Base-by-base conservation (phyloP, 495 filamentous ascomycete genomes). In the Talaromyces ruber region DNA sequence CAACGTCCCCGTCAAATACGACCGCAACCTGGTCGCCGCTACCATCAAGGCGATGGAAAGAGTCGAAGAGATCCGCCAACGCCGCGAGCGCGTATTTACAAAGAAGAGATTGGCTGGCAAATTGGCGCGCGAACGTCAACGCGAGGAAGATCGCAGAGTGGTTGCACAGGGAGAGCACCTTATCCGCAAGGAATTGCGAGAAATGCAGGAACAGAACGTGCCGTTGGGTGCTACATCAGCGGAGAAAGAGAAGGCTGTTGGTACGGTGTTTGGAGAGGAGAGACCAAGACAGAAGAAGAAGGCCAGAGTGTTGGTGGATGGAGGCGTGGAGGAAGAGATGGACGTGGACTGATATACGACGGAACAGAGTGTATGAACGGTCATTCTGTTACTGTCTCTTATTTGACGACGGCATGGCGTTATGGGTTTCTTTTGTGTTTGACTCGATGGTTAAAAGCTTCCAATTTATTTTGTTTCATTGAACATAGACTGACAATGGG, bases 1-100 rank as follows among this genome's bases (percentile, higher is more conserved):
- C 77, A 97, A 98, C 81, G 84, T 96, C 58, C 94, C 94, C 67
- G 84, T 94, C 61, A 90, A 92, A 68, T 98, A 98, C 87, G 87
- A 96, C 82, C 87, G 94, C 72, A 89, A 96, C 62, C 83, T 94
- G 57, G 87, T 96, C 28, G 84, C 85, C 60, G 89, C 86, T 66
- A 98, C 94, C 14, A 82, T 98, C 73, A 85, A 86, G 64, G 93
- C 93, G 60, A 98, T 98, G 90, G 81, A 90, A 76, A 85, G 94
- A 60, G 87, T 98, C 65, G 78, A 83, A 70, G 92, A 98, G 80
- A 95, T 98, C 73, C 83, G 91, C 52, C 73, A 81, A 57, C 83
- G 86, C 69, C 82, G 94, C 67, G 93, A 98, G 82, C 81, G 90
- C 66, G 84, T 85, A 56, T 96, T 97, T 79, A 96, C 95, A 79